Conservation (phyloP, 495 filamentous ascomycete species). For the Talaromyces stipitatus region DNA sequence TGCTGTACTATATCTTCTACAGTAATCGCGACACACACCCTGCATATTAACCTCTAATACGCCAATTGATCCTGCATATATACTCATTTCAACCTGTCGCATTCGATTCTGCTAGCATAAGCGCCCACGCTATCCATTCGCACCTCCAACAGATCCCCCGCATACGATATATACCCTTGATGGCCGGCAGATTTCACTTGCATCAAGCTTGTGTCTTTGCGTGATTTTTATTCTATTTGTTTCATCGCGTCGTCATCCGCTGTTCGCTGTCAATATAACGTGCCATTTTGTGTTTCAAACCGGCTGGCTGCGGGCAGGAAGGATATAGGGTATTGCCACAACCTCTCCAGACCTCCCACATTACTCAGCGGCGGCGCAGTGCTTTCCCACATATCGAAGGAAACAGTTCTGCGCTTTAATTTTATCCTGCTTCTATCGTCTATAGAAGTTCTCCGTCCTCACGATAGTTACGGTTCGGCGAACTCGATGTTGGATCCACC, state of each 20-base stretch:
- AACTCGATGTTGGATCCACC: background rate
- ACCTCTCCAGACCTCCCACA: background rate
- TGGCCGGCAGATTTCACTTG: background rate
- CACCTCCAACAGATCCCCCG: background rate
- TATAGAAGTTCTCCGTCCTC: background rate
- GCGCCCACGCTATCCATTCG: background rate
- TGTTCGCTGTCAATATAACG: background rate
- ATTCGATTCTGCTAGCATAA: background rate
- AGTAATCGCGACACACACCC: no score
- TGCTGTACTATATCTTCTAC: background rate
- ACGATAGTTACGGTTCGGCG: background rate
- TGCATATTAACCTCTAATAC: background rate
- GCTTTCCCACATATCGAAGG: background rate
- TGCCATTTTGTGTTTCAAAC: background rate
- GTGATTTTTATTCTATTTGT: background rate
- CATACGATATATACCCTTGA: background rate
- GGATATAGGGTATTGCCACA: background rate
- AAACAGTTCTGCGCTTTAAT: background rate
- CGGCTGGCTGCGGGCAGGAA: background rate
- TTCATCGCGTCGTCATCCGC: background rate
- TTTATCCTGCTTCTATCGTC: background rate
- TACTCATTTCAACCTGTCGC: background rate
- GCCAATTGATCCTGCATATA: background rate
- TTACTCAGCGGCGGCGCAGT: background rate
- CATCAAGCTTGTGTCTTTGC: background rate